A percentile compares a stretch with the other conserved stretches of the same genome.
Conservation (phyloP, 2,329 filamentous ascomycete species). For the Fonsecaea monophora region DNA sequence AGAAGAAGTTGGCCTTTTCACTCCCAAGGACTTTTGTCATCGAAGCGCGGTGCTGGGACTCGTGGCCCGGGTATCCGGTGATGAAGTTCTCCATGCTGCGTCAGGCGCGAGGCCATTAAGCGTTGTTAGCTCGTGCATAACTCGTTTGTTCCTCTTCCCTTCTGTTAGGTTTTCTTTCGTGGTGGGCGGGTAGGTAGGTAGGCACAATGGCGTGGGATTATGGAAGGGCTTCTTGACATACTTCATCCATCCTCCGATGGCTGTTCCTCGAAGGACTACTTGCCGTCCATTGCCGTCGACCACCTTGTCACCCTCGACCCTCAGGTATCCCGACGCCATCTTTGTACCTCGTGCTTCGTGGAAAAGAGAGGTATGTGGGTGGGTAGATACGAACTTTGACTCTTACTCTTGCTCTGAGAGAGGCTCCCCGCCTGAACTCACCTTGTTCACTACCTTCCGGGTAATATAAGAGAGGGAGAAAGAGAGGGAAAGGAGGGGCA, state of each 20-base stretch:
- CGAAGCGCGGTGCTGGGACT: conserved; percentile 61
- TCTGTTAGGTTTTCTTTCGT: no score
- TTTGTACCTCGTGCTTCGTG: neutral
- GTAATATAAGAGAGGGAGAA: no score
- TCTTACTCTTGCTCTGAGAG: neutral
- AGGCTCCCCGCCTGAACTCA: no score
- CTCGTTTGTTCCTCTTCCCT: neutral
- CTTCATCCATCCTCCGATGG: conserved; percentile 56
- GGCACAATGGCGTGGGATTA: no score
- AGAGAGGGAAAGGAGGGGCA: no score
- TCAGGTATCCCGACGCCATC: conserved; percentile 42
- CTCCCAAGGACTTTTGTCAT: conserved; percentile 60
- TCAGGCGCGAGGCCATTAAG: no score
- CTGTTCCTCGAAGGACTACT: conserved; percentile 54
- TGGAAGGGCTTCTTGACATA: neutral
- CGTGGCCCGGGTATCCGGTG: conserved; percentile 65
- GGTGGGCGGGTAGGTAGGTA: no score
- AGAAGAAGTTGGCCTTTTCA: conserved; percentile 66
- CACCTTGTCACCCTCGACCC: conserved; percentile 53
- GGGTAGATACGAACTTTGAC: neutral
- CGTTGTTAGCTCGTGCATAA: neutral
- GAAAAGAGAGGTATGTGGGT: no score
- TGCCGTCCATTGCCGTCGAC: conserved; percentile 54
- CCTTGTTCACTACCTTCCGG: no score
- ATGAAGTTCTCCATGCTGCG: conserved; percentile 66